Conservation (phyloP, 129 eudicot genomes). For the Chrysanthemum lavandulifolium region DNA sequence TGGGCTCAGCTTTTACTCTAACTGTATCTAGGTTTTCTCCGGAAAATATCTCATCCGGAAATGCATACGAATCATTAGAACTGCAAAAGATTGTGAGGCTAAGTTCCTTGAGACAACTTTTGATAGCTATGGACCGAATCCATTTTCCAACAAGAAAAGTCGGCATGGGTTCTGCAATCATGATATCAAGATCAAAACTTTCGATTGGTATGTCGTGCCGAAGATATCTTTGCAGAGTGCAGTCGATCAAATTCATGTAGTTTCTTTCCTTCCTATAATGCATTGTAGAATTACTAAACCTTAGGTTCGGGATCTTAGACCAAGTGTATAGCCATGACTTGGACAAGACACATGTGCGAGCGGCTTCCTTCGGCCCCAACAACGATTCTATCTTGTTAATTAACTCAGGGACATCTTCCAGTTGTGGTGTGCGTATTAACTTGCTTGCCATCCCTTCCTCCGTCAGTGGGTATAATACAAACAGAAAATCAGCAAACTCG, state of each 20-base stretch:
- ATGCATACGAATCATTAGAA: neutral
- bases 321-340: slow-evolving; percentile 18
- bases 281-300: neutral
- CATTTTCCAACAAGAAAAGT: neutral
- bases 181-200: neutral
- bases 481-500: neutral
- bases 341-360: slow-evolving; percentile 11
- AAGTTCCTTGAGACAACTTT: neutral
- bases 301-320: slow-evolving; percentile 12
- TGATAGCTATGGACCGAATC: neutral
- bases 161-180: neutral
- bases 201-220: neutral
- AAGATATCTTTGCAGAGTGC: neutral
- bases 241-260: neutral
- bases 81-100: neutral
- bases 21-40: neutral
- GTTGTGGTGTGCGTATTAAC: neutral
- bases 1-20: neutral
- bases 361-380: slow-evolving; percentile 6
- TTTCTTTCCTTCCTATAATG: no score
- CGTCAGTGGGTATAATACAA: neutral
- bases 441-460: neutral
- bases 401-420: slow-evolving; percentile 1
- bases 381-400: neutral
- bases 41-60: neutral